A percentile compares a stretch with the other conserved stretches of the same genome.
phyloP scores from a whole-genome alignment of 495 filamentous ascomycete genomes.

The Niebla homalea region DNA sequence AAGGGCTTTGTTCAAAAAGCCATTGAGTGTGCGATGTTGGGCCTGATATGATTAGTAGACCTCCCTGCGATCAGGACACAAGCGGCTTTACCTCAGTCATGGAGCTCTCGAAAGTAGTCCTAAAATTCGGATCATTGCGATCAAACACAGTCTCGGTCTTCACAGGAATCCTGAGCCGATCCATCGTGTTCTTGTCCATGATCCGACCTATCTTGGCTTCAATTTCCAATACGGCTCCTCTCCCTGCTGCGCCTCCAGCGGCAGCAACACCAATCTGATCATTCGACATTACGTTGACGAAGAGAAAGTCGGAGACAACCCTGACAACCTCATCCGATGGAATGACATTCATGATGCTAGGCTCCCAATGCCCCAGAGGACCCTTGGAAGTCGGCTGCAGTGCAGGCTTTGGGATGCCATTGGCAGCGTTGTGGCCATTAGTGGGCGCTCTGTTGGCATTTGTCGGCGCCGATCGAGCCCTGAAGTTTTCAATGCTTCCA shows the following conservation, averaged over 20 bases:
- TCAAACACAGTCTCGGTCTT: constrained; percentile 52
- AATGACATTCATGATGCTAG: constrained; percentile 46
- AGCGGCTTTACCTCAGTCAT: constrained; percentile 64
- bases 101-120: constrained; percentile 55
- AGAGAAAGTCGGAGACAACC: constrained; percentile 62
- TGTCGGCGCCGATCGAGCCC: background rate
- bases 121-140: constrained; percentile 32
- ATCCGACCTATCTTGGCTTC: constrained; percentile 82
- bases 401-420: constrained; percentile 8
- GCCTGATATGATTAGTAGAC: constrained; percentile 29
- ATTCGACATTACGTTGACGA: constrained; percentile 46
- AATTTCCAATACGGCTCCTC: constrained; percentile 69
- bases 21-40: constrained; percentile 68
- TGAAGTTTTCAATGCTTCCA: constrained; percentile 17
- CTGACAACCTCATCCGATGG: constrained; percentile 57
- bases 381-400: constrained; percentile 15
- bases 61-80: background rate
- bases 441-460: constrained; percentile 8
- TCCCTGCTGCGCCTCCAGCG: constrained; percentile 36
- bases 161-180: constrained; percentile 53
- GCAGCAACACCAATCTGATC: constrained; percentile 35
- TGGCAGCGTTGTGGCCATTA: background rate
- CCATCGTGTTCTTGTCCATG: constrained; percentile 53
- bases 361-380: constrained; percentile 56
- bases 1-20: constrained; percentile 64